phyloP scores from a whole-genome alignment of 352 stramenopile species.

The Pythium scleroteichum region DNA sequence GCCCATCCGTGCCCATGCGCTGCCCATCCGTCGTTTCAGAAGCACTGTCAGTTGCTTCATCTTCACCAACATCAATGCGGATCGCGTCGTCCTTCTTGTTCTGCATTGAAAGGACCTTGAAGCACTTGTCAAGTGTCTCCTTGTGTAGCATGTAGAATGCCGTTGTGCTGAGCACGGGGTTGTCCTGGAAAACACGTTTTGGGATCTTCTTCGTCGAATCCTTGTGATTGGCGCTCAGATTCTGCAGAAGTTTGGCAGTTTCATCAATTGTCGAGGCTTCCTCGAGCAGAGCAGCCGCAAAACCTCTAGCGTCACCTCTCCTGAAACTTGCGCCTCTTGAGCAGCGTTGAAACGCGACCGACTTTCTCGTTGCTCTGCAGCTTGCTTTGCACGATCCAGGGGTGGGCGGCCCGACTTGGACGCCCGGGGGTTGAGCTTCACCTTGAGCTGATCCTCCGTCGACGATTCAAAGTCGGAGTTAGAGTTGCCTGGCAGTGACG shows the following conservation, averaged over 20 bases:
- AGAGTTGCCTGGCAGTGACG: neutral
- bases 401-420: constrained; percentile 7
- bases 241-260: too few relatives aligned
- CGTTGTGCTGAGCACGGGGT: neutral
- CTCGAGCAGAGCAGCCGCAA: neutral
- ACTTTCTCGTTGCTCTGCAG: neutral
- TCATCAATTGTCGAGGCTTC: neutral
- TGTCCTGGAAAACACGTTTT: constrained; percentile 1
- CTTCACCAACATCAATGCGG: neutral
- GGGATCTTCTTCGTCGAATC: neutral
- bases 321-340: neutral
- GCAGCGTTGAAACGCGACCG: neutral
- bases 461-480: constrained; percentile 4
- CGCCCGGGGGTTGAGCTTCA: neutral
- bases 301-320: neutral
- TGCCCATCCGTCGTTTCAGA: constrained; percentile 2
- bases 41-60: neutral
- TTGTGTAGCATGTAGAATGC: constrained; percentile 7
- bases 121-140: constrained; percentile 5
- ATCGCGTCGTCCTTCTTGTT: neutral
- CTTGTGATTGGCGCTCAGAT: neutral
- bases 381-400: neutral
- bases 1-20: neutral
- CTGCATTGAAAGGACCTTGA: neutral
- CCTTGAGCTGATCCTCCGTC: neutral